Conservation (phyloP, 73 alveolate genomes). For the Symbiodinium pilosum region DNA sequence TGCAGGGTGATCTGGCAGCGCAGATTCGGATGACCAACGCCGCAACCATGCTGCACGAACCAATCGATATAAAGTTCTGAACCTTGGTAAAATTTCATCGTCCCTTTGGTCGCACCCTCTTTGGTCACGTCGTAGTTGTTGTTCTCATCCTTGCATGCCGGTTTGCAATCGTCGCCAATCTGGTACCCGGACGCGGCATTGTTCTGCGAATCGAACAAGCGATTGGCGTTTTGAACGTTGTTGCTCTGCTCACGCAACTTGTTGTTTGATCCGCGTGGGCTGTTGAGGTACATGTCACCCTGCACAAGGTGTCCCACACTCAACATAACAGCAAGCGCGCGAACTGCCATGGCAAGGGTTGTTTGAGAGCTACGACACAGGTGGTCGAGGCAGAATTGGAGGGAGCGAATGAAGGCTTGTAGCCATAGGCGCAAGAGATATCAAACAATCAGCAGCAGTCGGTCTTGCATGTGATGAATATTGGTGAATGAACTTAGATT, state of each 20-base stretch:
- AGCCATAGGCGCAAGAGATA: neutral
- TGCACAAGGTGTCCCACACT: neutral
- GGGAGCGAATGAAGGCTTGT: neutral
- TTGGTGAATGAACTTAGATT: neutral
- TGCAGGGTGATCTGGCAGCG: conserved; percentile 53
- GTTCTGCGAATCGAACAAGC: conserved; percentile 58
- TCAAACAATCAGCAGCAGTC: neutral
- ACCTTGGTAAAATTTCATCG: conserved; percentile 67
- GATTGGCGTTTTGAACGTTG: conserved; percentile 62
- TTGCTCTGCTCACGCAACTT: conserved; percentile 72
- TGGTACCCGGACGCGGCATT: conserved; percentile 61
- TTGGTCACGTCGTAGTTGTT: conserved; percentile 66
- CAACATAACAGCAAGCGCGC: neutral
- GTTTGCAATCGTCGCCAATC: conserved; percentile 90
- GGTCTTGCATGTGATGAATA: neutral
- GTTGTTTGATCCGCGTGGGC: conserved; percentile 75
- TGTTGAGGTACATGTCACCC: conserved; percentile 83
- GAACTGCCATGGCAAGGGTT: conserved; percentile 30
- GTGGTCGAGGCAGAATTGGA: conserved; percentile 13
- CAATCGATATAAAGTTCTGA: conserved; percentile 64
- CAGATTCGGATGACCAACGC: neutral
- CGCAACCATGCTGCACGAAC: conserved; percentile 31
- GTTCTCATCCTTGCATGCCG: conserved; percentile 86
- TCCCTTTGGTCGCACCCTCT: conserved; percentile 16
- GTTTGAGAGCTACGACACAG: conserved; percentile 17